Base-by-base conservation (phyloP, 495 filamentous ascomycete species). In the Ascodesmis nigricans region DNA sequence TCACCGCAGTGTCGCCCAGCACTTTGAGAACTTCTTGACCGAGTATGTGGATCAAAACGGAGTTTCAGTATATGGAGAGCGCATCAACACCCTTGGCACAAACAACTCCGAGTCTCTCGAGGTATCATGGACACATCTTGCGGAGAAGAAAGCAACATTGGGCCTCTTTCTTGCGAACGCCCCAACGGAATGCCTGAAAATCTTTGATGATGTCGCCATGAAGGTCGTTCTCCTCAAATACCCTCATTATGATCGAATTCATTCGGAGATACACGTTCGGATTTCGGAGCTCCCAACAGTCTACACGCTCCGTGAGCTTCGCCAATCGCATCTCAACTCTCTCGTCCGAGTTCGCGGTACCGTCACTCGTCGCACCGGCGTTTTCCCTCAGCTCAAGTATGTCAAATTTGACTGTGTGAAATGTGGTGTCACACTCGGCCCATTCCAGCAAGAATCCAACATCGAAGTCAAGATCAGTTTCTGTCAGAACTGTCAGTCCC, bases 321-420 rank as follows among this genome's bases (percentile, higher is more conserved):
- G 90, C 37, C 90, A 99, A 59, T 77, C 77, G 5, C 90, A 99
- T 51, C 72, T 99, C 38, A 95, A 95, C 63, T 92, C 83, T 49
- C 67, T 99, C 4, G 78, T 99, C 21, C 76, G 87, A 21, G 90
- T 95, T 29, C 75, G 71, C 46, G 90, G 90, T 42, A 90, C 95
- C 2, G 90, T 99, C 34, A 99, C 90, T 17, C 73, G 90, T 35
- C 71, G 90, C 35, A 84, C 72, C n/a, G 90, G 90, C 29, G 90
- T 99, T 33, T 99, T 99, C 59, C 90, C 90, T 1, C 90, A 99
- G 56, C 58, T 99, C 34, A 93, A 95, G 55, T 91, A 93, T 50
- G 77, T 99, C 48, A 87, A 87, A 59, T 95, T 99, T 51, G 73
- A 91, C 56, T 99, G 90, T 59, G 65, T 61, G 23, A 99, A 93